Conservation (phyloP, 1,284 basidiomycete genomes). For the Moesziomyces antarcticus region DNA sequence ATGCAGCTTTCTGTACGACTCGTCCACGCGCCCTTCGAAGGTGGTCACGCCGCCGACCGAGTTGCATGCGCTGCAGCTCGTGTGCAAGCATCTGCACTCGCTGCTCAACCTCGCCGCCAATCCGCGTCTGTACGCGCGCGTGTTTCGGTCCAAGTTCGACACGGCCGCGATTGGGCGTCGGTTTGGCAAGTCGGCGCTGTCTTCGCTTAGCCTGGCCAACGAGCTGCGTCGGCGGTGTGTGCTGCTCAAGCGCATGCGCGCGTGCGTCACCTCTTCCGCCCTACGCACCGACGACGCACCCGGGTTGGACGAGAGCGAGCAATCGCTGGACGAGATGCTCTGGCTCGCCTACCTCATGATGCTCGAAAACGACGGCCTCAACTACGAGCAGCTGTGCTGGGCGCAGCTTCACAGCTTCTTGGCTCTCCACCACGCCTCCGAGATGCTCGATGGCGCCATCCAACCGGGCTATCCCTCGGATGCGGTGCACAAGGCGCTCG, state of each 20-base stretch:
- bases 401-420: conserved; percentile 51
- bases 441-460: conserved; percentile 67
- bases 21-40: conserved; percentile 11
- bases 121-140: conserved; percentile 57
- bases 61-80: conserved; percentile 49
- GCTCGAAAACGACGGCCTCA: conserved; percentile 60
- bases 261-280: conserved; percentile 16
- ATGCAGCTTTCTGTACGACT: conserved; percentile 38
- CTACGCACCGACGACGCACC: neutral
- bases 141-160: conserved; percentile 62
- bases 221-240: conserved; percentile 54
- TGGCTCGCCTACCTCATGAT: conserved; percentile 62
- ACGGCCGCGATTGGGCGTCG: conserved; percentile 53
- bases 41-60: conserved; percentile 50
- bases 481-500: conserved; percentile 68
- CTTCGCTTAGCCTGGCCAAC: conserved; percentile 36
- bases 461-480: conserved; percentile 69
- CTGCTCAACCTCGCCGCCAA: conserved; percentile 51
- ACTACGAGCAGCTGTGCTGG: conserved; percentile 53
- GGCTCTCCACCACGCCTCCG: conserved; percentile 61
- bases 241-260: conserved; percentile 54
- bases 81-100: conserved; percentile 45
- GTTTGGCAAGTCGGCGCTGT: conserved; percentile 46
- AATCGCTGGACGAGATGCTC: conserved; percentile 52
- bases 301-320: conserved; percentile 11